Evolutionary conservation across 163 green algal genomes (phyloP).

Genomic region (Chlamydomonas reinhardtii): DNA sequence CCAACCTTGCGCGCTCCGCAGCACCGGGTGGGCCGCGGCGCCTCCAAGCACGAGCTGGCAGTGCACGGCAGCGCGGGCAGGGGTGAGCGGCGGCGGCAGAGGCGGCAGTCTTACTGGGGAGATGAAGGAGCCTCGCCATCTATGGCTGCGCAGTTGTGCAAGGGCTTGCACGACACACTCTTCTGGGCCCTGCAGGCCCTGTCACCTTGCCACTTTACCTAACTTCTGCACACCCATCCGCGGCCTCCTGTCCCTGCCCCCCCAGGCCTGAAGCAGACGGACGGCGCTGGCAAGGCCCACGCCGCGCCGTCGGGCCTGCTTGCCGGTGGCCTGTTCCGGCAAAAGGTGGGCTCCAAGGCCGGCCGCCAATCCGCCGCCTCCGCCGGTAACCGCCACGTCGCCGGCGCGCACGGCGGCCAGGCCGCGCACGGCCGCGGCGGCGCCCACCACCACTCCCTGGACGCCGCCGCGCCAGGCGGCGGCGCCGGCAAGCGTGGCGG

Average conservation of each 20-base stretch:
- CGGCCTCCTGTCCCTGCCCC: no score
- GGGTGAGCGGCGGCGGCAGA: no score
- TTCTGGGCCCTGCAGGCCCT: background rate
- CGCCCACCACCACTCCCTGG: background rate
- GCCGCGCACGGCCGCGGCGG: conserved; percentile 36
- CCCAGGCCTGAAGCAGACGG: conserved; percentile 8
- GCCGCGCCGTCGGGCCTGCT: background rate
- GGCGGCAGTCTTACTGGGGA: no score
- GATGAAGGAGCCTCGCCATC: no score
- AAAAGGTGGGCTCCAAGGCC: background rate
- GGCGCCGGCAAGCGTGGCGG: background rate
- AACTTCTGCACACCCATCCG: no score
- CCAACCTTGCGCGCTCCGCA: no score
- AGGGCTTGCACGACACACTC: no score
- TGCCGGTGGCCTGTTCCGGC: conserved; percentile 13
- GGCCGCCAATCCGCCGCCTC: no score
- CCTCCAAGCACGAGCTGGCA: conserved; percentile 58
- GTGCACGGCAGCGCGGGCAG: background rate
- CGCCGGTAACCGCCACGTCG: background rate
- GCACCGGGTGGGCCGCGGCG: conserved; percentile 64
- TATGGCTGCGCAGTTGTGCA: no score
- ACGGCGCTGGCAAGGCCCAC: background rate
- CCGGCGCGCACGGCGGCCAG: background rate
- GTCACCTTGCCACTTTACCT: background rate
- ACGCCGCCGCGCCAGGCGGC: background rate